These are phyloP conservation scores for Pyrenochaeta sp. DNA, from an alignment of 2,329 filamentous ascomycete species.

Conservation along the genomic window DNA sequence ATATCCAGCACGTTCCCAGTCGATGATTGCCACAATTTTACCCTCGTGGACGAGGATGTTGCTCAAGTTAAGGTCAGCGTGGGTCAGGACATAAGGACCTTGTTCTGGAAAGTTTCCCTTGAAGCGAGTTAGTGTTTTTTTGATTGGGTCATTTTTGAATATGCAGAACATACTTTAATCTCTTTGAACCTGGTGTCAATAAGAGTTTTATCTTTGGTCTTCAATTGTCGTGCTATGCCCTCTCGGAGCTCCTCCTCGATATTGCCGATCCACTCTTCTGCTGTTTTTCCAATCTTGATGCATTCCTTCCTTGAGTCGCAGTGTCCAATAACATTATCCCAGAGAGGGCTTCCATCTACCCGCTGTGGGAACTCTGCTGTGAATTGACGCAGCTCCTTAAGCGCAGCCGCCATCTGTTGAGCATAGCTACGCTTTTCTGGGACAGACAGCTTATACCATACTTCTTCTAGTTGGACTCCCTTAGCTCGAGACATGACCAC, in stretches of 20 bases:
- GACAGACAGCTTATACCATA: conserved; percentile 6
- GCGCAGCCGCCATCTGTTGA: conserved; percentile 9
- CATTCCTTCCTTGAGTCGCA: conserved; percentile 5
- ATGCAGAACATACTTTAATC: conserved; percentile 1
- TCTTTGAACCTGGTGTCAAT: conserved; percentile 8
- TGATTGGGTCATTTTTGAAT: neutral
- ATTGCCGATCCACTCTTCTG: conserved; percentile 16
- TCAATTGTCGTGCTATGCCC: neutral
- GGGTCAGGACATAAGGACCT: conserved; percentile 14
- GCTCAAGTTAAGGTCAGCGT: conserved; percentile 12
- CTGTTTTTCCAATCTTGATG: conserved; percentile 9
- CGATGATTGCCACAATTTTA: conserved; percentile 16
- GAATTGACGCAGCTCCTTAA: conserved; percentile 14
- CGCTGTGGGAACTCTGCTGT: conserved; percentile 10
- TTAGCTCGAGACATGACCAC: conserved; percentile 11
- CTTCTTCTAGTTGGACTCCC: conserved; percentile 2
- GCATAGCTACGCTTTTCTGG: conserved; percentile 10
- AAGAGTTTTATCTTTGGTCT: conserved; percentile 1
- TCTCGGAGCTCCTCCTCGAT: conserved; percentile 12
- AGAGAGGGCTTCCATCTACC: conserved; percentile 14
- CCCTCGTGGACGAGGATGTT: conserved; percentile 17
- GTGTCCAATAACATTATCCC: conserved; percentile 8
- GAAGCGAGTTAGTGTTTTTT: conserved; percentile 1
- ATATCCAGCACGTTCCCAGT: conserved; percentile 19
- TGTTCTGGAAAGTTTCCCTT: neutral